Evolutionary conservation across 2,329 filamentous ascomycete species (phyloP).

Genomic region (Stagonosporopsis chrysanthemi): DNA sequence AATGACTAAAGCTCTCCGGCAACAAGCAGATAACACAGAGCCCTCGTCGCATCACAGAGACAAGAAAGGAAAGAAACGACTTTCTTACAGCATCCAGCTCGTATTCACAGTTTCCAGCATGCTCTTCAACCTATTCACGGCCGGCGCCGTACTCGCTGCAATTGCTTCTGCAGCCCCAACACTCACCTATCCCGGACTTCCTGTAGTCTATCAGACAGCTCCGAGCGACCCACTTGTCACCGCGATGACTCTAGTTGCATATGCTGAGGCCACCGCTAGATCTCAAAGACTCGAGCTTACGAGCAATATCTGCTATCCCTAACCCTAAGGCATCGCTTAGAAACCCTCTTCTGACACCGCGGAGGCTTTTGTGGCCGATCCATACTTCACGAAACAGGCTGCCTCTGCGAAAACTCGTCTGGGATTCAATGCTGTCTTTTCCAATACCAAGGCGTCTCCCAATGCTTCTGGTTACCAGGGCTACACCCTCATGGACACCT

Average conservation of each 20-base stretch:
- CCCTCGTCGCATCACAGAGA: not conserved
- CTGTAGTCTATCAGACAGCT: constrained; percentile 6
- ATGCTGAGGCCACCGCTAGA: not conserved
- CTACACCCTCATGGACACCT: constrained; percentile 2
- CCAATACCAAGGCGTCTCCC: constrained; percentile 1
- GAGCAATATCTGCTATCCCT: constrained; percentile 1
- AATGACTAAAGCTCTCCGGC: not conserved
- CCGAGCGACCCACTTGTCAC: constrained; percentile 4
- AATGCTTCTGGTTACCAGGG: constrained; percentile 5
- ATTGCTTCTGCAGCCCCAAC: constrained; percentile 1
- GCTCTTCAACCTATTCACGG: not conserved
- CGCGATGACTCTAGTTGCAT: constrained; percentile 1
- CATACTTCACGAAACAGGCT: not conserved
- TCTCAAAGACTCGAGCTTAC: not conserved
- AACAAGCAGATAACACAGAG: not conserved
- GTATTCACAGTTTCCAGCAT: not conserved
- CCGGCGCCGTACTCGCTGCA: not conserved
- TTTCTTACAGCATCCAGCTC: not conserved
- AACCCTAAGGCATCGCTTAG: not conserved
- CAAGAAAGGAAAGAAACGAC: not conserved
- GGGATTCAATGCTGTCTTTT: not conserved
- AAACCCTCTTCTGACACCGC: not conserved
- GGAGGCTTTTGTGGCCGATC: not conserved
- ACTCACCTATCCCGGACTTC: constrained; percentile 1
- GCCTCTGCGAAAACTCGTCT: not conserved